Evolutionary conservation across 176 grass and related monocot genomes (phyloP), one percentile per base, ranked within the genome.

Genomic region (Saccharum spontaneum): DNA sequence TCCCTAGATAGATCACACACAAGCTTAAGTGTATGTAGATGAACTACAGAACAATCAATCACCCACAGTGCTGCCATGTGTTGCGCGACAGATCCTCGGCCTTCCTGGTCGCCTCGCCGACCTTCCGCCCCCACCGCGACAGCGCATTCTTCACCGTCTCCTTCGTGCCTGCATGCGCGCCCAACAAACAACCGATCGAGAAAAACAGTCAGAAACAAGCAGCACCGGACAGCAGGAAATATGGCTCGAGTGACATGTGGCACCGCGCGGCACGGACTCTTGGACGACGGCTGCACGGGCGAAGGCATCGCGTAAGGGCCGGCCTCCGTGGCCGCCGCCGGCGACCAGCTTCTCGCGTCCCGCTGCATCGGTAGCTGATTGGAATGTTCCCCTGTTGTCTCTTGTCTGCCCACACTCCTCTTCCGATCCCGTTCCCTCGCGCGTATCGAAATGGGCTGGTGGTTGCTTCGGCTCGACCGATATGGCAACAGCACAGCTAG

Each of bases 61-160:
- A 65, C 93, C 88, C 70, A 99, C 97, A 37, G 81, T 99, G 97
- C 84, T 96, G 97, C 97, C 97, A 99, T 28, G 97, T 99, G 86
- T 94, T 96, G 86, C 82, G 88, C 18, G 97, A 99, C 69, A 99
- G 71, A 52, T 94, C 97, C 89, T 99, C 97, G 6, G 97, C 91
- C 75, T 90, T 99, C 88, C 88, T 87, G 3, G 84, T 82, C 28
- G 91, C 76, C 79, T 95, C 93, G 46, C 97, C 91, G 11, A 94
- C 86, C 79, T 91, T 99, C 63, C 84, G 86, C 74, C 91, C 91
- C 97, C 97, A 98, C 49, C 88, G 85, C 44, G 78, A 89, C 49
- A 98, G 88, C 65, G 86, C 97, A 12, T 79, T 85, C 77, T 92
- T 95, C 78, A 99, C 97, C 38, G 97, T 84, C 69, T 96, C 93